Percentiles rank a stretch among this genome's conserved stretches.
Evolutionary conservation across 2,329 filamentous ascomycete genomes (phyloP).

Genomic region (Amauroascus verrucosus): DNA sequence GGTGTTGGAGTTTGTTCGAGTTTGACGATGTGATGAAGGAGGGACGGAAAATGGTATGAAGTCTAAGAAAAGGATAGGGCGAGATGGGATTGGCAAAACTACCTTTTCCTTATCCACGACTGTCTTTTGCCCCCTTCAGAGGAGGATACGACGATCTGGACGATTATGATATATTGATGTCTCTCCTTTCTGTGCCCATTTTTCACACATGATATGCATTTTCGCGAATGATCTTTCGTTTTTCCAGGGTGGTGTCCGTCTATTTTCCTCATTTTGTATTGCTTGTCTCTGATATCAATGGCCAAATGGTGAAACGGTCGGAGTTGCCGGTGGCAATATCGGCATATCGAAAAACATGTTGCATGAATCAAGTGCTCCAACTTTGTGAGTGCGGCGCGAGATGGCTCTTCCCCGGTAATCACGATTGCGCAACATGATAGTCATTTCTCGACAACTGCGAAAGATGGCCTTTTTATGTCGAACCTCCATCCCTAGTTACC

Average conservation of each 20-base stretch:
- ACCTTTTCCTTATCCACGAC: not conserved
- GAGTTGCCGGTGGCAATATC: no score
- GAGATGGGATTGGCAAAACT: not conserved
- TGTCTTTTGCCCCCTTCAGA: not conserved
- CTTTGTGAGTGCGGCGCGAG: no score
- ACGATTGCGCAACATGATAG: no score
- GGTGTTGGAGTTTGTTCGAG: slow-evolving; percentile 1
- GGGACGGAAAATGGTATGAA: not conserved
- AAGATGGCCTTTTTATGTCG: no score
- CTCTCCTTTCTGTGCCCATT: slow-evolving; percentile 21
- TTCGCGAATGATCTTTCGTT: not conserved
- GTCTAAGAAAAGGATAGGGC: not conserved
- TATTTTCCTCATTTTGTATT: not conserved
- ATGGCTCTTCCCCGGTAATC: no score
- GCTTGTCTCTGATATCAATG: no score
- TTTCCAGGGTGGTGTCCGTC: slow-evolving; percentile 11
- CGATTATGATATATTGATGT: slow-evolving; percentile 21
- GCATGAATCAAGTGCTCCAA: no score
- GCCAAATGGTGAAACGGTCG: no score
- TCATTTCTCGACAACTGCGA: no score
- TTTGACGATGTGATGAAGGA: not conserved
- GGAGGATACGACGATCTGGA: slow-evolving; percentile 1
- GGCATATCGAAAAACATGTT: no score
- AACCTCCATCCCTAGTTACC: no score
- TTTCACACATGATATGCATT: not conserved